Base-by-base conservation (phyloP, 768 basidiomycete genomes). In the Fistulinella prunicolor region DNA sequence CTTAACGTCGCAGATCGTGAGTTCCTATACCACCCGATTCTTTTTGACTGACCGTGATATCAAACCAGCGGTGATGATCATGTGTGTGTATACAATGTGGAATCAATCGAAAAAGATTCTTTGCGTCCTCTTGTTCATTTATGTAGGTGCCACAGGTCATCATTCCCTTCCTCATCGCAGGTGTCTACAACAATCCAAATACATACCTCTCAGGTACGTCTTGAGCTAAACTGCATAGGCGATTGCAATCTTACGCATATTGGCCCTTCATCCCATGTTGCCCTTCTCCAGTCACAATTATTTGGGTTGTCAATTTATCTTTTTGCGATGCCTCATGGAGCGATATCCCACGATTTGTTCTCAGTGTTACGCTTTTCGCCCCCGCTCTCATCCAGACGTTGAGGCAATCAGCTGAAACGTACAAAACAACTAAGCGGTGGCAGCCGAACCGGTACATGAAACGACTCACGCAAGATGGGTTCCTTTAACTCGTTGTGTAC, bases 181-280 rank as follows among this genome's bases (percentile, higher is more conserved):
- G 20, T 1, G 37, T 44, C 9, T 44, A 44, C 9, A 10, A 36
- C 12, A 44, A 36, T 14, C 34, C 35, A 16, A 20, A 36, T 9
- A 21, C 42, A 6, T 28, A 44, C 9, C 35, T 44, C 35, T 44
- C 43, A 37, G 43, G 43, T 44, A 14, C 26, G 43, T 37, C 16
- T 9, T 28, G 2, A 26, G 9, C 5, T 5, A n/a, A 9, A 41
- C 10, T 29, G 24, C 19, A 32, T 24, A n/a, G 9, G 5, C 20
- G 13, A 22, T n/a, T 8, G 26, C 9, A 8, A 10, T 20, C 9
- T 14, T 23, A 10, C 3, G 28, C 17, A 4, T n/a, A n/a, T n/a
- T n/a, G n/a, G n/a, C n/a, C n/a, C n/a, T n/a, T n/a, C n/a, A n/a
- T n/a, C n/a, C n/a, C n/a, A n/a, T n/a, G n/a, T n/a, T n/a, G n/a